Base-by-base conservation (phyloP, 2,329 filamentous ascomycete genomes). In the Thielaviopsis musarum region DNA sequence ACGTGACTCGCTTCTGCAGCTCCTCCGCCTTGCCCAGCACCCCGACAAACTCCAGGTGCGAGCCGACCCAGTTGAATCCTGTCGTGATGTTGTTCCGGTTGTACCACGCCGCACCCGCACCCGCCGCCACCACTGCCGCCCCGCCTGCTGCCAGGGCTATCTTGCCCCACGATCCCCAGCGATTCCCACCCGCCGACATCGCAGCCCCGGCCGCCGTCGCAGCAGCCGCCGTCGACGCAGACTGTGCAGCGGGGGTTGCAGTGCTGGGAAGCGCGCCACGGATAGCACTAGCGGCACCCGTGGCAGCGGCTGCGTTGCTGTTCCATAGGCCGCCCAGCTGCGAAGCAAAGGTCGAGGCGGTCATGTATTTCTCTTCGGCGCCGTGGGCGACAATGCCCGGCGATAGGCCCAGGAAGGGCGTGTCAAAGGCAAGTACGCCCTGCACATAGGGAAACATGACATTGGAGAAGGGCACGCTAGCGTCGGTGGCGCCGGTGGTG, bases 401-500 rank as follows among this genome's bases (percentile, higher is more conserved):
- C 22, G 84, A 81, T 64, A 91, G 89, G 60, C 87, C 87, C 1
- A 93, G 78, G 69, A 87, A 98, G 0, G 93, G 93, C 0, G 93
- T 98, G 72, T 97, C 91, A 69, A 96, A 95, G 56, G 91, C 88
- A 54, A 97, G 79, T 26, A 97, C 81, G 64, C 87, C 91, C 71
- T 91, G 87, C 64, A 97, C 83, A 70, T 90, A 91, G 1, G 91
- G 91, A 69, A 97, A 97, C 85, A 96, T 91, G 69, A 95, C 71
- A 21, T 69, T 62, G 1, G 65, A 62, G 12, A 66, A 61, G 15
- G 66, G 59, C 12, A 59, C 62, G 48, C 67, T 66, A 45, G 65
- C 64, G 55, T 70, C 66, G 0, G 66, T 61, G 21, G 60, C 60
- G 10, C 60, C 60, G 12, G 60, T 61, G 9, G 60, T 61, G 41